Base-by-base conservation (phyloP, 1,284 basidiomycete species). In the Rhodotorula sp. region DNA sequence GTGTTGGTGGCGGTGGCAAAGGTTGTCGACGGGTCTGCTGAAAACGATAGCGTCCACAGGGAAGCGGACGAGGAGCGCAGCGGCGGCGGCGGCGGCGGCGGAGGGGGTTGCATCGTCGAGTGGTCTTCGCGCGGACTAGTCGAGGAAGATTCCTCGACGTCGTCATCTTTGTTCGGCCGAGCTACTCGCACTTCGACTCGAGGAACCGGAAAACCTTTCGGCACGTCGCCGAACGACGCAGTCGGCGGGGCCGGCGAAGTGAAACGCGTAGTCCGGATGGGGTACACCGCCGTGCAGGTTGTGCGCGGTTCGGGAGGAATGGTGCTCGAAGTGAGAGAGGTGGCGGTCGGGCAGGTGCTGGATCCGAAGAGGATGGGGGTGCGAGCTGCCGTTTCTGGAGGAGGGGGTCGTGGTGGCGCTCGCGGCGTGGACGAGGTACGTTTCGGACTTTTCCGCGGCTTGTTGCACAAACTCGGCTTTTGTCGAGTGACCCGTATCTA, bases 101-200 rank as follows among this genome's bases (percentile, higher is more conserved):
- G 54, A 23, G 68, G 70, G 3, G 49, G 63, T 14, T 72, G 72
- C 34, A 67, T 76, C n/a, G 63, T 76, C 18, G 67, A 76, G 56
- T 71, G 62, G 51, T 59, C 67, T 14, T 23, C 59, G 31, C 39
- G 74, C 15, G 74, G 74, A 7, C 39, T 43, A 2, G 39, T 73
- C 57, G 65, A 64, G 31, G 26, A 39, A 23, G 43, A n/a, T 8
- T n/a, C 34, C 21, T 8, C n/a, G 51, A 26, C 51, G 5, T 6
- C 34, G 34, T 34, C 34, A 8, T 43, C 39, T 2, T 43, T 10
- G 39, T 43, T 43, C 39, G 39, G 39, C 39, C 39, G 39, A 10
- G 8, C 39, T 43, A 43, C 39, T 43, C 39, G 39, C 39, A 43
- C 39, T 43, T 43, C 39, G 10, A 43, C 39, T 43, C 39, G 39